A percentile compares a stretch with the other conserved stretches of the same genome.
Conservation (phyloP, 768 basidiomycete genomes). For the Russula dissimulans region DNA sequence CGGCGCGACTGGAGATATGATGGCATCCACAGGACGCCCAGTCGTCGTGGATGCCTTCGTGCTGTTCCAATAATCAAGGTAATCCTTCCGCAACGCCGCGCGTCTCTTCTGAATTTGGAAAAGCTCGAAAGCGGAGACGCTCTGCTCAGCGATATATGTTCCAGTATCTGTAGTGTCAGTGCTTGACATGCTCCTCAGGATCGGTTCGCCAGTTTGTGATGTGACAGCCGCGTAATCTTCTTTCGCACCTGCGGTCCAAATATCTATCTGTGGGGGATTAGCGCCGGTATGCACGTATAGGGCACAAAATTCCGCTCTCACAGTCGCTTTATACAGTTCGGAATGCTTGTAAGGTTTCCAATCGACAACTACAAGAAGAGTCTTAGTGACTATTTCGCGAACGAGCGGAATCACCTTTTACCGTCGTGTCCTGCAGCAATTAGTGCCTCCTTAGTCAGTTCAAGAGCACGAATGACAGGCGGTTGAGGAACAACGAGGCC, state of each 20-base stretch:
- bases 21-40: conserved; percentile 42
- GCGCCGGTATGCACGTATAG: background rate
- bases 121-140: conserved; percentile 25
- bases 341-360: conserved; percentile 25
- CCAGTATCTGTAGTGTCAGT: background rate
- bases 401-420: conserved; percentile 14
- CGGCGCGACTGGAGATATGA: conserved; percentile 38
- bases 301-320: background rate
- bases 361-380: conserved; percentile 28
- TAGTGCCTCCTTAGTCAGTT: conserved; percentile 36
- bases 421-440: conserved; percentile 43
- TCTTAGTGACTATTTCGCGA: background rate
- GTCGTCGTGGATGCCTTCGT: conserved; percentile 37
- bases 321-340: conserved; percentile 26
- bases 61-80: conserved; percentile 42
- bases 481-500: conserved; percentile 41
- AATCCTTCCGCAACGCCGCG: conserved; percentile 33
- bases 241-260: conserved; percentile 15
- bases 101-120: conserved; percentile 41
- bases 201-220: conserved; percentile 15
- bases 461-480: conserved; percentile 43
- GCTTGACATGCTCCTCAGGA: conserved; percentile 13
- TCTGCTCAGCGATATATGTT: background rate
- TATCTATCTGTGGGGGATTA: conserved; percentile 2
- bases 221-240: conserved; percentile 5